Conservation (phyloP, 345 rosid species). For the Eucalyptus brandiana region DNA sequence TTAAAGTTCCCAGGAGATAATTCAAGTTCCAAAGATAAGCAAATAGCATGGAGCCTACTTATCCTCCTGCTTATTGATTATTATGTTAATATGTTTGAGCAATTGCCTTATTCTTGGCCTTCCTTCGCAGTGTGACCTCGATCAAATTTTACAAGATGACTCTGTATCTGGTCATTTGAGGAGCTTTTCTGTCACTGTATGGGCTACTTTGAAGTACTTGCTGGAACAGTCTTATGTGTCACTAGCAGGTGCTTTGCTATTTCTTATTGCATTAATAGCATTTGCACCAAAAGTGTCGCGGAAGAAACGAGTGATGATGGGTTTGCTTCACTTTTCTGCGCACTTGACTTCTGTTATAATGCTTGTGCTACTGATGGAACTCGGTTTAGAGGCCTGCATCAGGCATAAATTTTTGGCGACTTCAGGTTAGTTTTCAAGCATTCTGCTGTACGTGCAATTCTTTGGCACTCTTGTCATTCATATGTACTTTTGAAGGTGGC, state of each 20-base stretch:
- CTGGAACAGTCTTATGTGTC: conserved; percentile 71
- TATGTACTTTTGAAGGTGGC: neutral
- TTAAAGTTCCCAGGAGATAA: neutral
- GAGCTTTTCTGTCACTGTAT: conserved; percentile 71
- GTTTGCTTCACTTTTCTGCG: conserved; percentile 77
- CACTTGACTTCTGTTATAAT: conserved; percentile 84
- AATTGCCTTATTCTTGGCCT: neutral
- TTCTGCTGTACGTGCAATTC: neutral
- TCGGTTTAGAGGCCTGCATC: conserved; percentile 87
- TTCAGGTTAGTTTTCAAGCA: conserved; percentile 34
- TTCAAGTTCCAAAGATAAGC: neutral
- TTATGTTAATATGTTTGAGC: neutral
- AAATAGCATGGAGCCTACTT: neutral
- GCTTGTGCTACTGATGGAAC: conserved; percentile 86
- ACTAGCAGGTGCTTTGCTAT: conserved; percentile 53
- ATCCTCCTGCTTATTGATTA: neutral
- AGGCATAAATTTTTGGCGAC: conserved; percentile 89
- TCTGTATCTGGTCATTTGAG: conserved; percentile 74
- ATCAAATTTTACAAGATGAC: conserved; percentile 73
- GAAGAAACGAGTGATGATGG: conserved; percentile 66
- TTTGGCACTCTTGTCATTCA: neutral
- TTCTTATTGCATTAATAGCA: conserved; percentile 50
- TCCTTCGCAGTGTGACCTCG: conserved; percentile 71
- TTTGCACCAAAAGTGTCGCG: conserved; percentile 79
- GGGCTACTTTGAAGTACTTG: conserved; percentile 49